Base-by-base conservation (phyloP, 2,329 filamentous ascomycete species). In the Botrytis medusae region DNA sequence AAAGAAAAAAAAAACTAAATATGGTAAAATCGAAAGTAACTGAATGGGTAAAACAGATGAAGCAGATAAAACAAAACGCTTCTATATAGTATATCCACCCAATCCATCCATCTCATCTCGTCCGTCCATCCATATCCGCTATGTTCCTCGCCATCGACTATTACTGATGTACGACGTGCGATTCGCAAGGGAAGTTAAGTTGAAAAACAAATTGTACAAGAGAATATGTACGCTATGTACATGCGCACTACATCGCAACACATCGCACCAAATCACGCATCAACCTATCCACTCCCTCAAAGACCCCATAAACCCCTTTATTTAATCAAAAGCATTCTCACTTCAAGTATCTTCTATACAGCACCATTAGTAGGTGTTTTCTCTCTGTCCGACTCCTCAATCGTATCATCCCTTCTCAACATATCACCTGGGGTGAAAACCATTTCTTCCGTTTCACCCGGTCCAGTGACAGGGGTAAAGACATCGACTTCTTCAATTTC, bases 401-500 rank as follows among this genome's bases (percentile, higher is more conserved):
- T 68, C 25, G 51, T 68, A 57, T 68, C 59, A 29, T 29, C 70
- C 14, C 57, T 40, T 42, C 62, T 72, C 40, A 67, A 48, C 40
- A 68, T 59, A 32, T 75, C 75, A 18, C 51, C 68, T 1, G 75
- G 74, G 22, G 76, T 75, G 44, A 76, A 80, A 12, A 80, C 77
- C 22, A 74, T 74, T 61, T 81, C 79, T 73, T 80, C 80, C 6
- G 78, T 75, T 64, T 79, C 76, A 48, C 75, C 77, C 14, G 76
- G 75, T 16, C 76, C 80, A 1, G 74, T 77, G 29, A 89, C 83
- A 0, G 88, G 88, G 40, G 83, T 85, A 76, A 91, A 91, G 4
- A 84, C 83, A 12, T 91, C 89, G 4, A 75, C 72, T 54, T 75
- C 73, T 42, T 74, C 73, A 22, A 74, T 65, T 16, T 73, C 71